Percentiles rank a stretch among this genome's conserved stretches.
These are phyloP conservation scores for Themeda triandra DNA, from an alignment of 176 grass and related monocot genomes.

Conservation along the genomic window DNA sequence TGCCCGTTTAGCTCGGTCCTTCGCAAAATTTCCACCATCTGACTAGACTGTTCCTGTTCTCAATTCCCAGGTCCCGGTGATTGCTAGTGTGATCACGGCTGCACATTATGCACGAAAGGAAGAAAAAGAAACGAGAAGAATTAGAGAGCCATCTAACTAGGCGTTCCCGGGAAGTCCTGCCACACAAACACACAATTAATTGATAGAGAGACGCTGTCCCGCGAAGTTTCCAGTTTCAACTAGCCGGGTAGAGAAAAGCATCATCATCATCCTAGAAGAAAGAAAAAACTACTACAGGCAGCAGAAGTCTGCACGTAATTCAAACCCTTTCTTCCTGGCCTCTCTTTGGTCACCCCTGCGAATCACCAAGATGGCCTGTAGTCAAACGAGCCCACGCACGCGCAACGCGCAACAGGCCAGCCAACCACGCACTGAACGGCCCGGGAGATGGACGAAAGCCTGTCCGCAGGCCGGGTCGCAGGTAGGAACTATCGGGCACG, in stretches of 20 bases:
- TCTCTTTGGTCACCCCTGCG: neutral
- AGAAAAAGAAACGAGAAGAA: neutral
- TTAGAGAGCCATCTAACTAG: neutral
- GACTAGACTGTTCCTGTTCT: neutral
- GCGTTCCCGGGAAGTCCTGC: no score
- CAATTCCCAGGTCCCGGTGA: neutral
- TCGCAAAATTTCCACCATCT: neutral
- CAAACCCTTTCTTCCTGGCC: neutral
- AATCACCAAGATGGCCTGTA: neutral
- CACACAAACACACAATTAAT: no score
- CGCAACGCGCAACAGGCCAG: no score
- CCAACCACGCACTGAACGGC: no score
- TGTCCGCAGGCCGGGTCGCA: no score
- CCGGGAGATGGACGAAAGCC: no score
- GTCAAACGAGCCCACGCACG: no score
- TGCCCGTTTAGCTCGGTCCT: neutral
- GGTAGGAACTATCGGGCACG: no score
- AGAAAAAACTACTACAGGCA: neutral
- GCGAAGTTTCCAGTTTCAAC: neutral
- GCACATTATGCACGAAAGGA: neutral
- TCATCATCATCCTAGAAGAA: neutral
- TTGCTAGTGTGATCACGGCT: neutral
- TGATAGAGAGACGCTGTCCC: neutral
- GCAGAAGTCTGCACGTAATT: neutral
- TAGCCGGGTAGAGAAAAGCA: neutral